Evolutionary conservation across 768 basidiomycete genomes (phyloP).

Genomic region (Tylopilus felleus): DNA sequence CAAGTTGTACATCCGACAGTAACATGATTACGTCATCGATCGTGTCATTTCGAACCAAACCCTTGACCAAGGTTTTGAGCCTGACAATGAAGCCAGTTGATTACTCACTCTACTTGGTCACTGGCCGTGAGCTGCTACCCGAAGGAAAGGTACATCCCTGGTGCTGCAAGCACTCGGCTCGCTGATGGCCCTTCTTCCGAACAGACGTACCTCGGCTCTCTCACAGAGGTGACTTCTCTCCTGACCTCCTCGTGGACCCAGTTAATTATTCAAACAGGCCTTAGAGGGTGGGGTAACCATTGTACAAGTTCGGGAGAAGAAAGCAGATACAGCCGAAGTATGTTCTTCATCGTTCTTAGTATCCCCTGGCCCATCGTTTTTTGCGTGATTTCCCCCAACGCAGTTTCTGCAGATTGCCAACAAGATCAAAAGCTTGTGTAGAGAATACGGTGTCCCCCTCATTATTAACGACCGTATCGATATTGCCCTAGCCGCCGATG

Average conservation of each 20-base stretch:
- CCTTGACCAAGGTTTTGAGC: not conserved
- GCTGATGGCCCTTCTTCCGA: slow-evolving; percentile 2
- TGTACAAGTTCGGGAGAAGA: slow-evolving; percentile 89
- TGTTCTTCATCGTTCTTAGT: slow-evolving; percentile 19
- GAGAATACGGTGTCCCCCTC: slow-evolving; percentile 73
- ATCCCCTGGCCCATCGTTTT: not conserved
- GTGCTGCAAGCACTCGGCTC: not conserved
- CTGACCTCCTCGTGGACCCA: not conserved
- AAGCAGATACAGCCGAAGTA: slow-evolving; percentile 75
- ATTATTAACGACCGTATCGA: slow-evolving; percentile 89
- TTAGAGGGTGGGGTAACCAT: slow-evolving; percentile 85
- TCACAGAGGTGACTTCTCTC: slow-evolving; percentile 59
- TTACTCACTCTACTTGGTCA: slow-evolving; percentile 84
- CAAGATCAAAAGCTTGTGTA: slow-evolving; percentile 67
- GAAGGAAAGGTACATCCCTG: slow-evolving; percentile 56
- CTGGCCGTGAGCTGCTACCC: slow-evolving; percentile 74
- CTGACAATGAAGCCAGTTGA: slow-evolving; percentile 35
- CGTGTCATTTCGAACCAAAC: not conserved
- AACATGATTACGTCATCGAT: not conserved
- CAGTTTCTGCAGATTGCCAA: slow-evolving; percentile 78
- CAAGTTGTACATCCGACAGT: not conserved
- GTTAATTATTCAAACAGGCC: slow-evolving; percentile 44
- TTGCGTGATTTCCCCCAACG: not conserved
- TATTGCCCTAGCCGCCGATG: slow-evolving; percentile 73
- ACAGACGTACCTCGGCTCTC: slow-evolving; percentile 65